These are phyloP conservation scores for Melaleuca quinquenervia DNA, from an alignment of 345 rosid genomes.

Conservation along the genomic window DNA sequence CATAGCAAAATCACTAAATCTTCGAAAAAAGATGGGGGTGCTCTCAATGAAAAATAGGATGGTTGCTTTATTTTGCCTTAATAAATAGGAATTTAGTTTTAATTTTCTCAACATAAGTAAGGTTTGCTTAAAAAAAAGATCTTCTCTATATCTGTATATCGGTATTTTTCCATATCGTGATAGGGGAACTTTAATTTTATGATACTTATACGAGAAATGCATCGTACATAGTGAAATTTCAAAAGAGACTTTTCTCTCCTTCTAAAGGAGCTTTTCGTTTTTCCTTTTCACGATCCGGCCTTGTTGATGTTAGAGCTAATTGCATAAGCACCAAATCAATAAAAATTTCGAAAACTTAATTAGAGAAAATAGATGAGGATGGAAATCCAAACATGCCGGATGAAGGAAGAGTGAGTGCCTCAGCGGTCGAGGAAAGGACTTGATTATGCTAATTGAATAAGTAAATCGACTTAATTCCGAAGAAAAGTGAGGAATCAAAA, in stretches of 20 bases:
- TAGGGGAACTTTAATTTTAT: not conserved
- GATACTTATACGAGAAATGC: not conserved
- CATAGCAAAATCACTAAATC: not conserved
- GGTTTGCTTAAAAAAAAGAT: not conserved
- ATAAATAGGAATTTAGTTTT: not conserved
- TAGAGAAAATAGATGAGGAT: not conserved
- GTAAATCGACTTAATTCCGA: not conserved
- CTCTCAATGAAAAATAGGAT: not conserved
- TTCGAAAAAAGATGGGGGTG: not conserved
- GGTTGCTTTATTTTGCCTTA: not conserved
- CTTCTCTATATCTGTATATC: not conserved
- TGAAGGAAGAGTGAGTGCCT: not conserved
- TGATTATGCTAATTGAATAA: not conserved
- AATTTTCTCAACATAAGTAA: not conserved
- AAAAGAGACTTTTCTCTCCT: not conserved
- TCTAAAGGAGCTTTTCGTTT: not conserved
- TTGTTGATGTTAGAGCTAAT: not conserved
- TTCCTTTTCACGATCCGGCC: not conserved
- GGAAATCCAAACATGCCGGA: not conserved
- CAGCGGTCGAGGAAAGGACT: not conserved
- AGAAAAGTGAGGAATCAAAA: not conserved
- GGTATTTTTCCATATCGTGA: not conserved
- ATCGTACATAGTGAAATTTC: not conserved
- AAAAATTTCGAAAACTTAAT: not conserved
- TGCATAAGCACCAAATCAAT: not conserved